Conservation (phyloP, 768 basidiomycete genomes). For the Floccularia luteovirens region DNA sequence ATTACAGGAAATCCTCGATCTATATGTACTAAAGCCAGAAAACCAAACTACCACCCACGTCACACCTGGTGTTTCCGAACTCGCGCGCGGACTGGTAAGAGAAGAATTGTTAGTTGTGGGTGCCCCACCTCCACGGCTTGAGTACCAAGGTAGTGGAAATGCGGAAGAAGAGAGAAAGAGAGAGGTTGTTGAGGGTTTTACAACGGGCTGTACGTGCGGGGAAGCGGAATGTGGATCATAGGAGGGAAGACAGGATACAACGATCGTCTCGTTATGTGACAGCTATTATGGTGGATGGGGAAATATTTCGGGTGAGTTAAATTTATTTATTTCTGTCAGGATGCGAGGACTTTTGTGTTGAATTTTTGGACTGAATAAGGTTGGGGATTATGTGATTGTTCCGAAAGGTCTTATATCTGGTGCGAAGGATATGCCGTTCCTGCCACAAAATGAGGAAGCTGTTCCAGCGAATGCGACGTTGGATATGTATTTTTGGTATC, state of each 20-base stretch:
- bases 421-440: conserved; percentile 15
- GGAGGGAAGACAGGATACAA: conserved; percentile 24
- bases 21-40: conserved; percentile 46
- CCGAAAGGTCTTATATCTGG: conserved; percentile 25
- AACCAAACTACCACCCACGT: conserved; percentile 53
- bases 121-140: conserved; percentile 21
- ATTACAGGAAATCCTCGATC: conserved; percentile 41
- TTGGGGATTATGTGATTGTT: conserved; percentile 57
- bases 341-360: background rate
- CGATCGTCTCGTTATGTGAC: conserved; percentile 25
- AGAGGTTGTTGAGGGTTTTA: conserved; percentile 20
- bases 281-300: conserved; percentile 32
- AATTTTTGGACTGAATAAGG: conserved; percentile 21
- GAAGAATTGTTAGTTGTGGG: conserved; percentile 52
- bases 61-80: conserved; percentile 46
- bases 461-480: conserved; percentile 32
- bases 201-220: conserved; percentile 13
- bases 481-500: conserved; percentile 59
- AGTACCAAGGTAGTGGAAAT: conserved; percentile 18
- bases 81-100: conserved; percentile 44
- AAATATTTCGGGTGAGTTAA: conserved; percentile 34
- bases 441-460: conserved; percentile 24
- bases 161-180: conserved; percentile 15
- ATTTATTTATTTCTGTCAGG: conserved; percentile 2
- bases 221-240: conserved; percentile 17